Conservation (phyloP, 495 filamentous ascomycete species). For the Jackrogersella minutella region DNA sequence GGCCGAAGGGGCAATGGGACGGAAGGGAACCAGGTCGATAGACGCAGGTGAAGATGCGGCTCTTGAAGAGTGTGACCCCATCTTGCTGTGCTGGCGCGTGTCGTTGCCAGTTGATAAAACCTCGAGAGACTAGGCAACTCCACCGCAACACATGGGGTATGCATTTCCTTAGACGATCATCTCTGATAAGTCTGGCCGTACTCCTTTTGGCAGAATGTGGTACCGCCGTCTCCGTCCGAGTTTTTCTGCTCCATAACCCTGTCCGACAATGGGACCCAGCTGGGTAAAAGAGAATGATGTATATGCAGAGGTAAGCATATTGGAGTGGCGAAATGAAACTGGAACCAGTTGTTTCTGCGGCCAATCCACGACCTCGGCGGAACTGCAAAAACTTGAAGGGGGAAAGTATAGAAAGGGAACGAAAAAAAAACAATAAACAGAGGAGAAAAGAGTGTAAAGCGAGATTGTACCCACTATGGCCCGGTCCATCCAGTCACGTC, state of each 20-base stretch:
- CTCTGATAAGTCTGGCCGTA: slow-evolving; percentile 55
- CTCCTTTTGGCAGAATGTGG: slow-evolving; percentile 52
- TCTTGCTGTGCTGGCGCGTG: slow-evolving; percentile 92
- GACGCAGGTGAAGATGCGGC: slow-evolving; percentile 68
- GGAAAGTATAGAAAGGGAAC: not conserved
- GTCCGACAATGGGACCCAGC: slow-evolving; percentile 48
- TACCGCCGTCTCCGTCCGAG: slow-evolving; percentile 46
- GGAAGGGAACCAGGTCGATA: slow-evolving; percentile 56
- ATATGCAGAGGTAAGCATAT: slow-evolving; percentile 55
- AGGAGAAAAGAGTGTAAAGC: slow-evolving; percentile 26
- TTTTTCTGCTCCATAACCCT: slow-evolving; percentile 47
- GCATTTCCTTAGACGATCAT: slow-evolving; percentile 56
- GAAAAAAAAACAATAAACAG: slow-evolving; percentile 2
- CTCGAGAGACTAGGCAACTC: slow-evolving; percentile 66
- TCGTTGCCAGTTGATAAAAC: slow-evolving; percentile 81
- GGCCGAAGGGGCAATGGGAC: slow-evolving; percentile 56
- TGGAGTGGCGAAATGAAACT: slow-evolving; percentile 57
- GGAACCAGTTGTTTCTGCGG: slow-evolving; percentile 47
- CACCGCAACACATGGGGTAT: slow-evolving; percentile 63
- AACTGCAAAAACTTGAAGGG: slow-evolving; percentile 35
- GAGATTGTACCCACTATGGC: slow-evolving; percentile 26
- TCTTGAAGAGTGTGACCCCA: slow-evolving; percentile 67
- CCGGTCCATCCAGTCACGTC: slow-evolving; percentile 47
- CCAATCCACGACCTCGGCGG: slow-evolving; percentile 52
- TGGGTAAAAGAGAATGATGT: slow-evolving; percentile 53